Evolutionary conservation across 2,329 filamentous ascomycete species (phyloP), one percentile per base, ranked within the genome.

Genomic region (Knoxdaviesia proteae): DNA sequence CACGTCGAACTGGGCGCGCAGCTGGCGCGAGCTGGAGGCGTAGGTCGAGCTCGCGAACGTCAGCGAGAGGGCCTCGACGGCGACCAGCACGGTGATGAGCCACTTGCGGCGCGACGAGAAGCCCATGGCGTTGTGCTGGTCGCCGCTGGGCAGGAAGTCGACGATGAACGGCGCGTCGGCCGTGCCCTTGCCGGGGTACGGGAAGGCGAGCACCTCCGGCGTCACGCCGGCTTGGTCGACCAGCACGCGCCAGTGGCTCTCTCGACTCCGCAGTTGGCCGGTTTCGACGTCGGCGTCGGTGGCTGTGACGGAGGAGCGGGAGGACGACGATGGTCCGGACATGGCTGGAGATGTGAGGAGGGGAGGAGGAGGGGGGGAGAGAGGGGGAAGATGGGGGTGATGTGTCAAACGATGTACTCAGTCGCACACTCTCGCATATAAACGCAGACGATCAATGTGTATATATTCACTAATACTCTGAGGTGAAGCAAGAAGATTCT

Each of bases 31-130:
- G 39, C 71, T 72, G 9, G 73, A 72, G 4, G 70, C 71, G 55
- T 74, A 81, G 33, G 78, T 77, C 1, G 74, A 78, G n/a, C 76
- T 80, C 43, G 74, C 71, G 50, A 86, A 79, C 3, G 80, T 64
- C 32, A 84, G 76, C 32, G 68, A 77, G 38, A 86, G 64, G 1
- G 77, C 80, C 9, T 79, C 72, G 32, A 79, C 50, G 8, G 79
- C 77, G 44, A 78, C 71, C 9, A 45, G 33, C 42, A 70, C 52
- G 2, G 76, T 79, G 48, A 79, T 71, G 32, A 55, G 53, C 79
- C 80, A 84, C 60, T 83, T 83, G 56, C 68, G 69, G 32, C 52
- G 44, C 2, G 52, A 46, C 7, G 66, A 58, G 50, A 74, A 80
- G 40, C 62, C 61, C 64, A 78, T 69, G 1, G 80, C 77, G 55